A percentile compares a stretch with the other conserved stretches of the same genome.
Evolutionary conservation across 1,139 yeast genomes (phyloP).

Genomic region (Tardiomyces depauwii): DNA sequence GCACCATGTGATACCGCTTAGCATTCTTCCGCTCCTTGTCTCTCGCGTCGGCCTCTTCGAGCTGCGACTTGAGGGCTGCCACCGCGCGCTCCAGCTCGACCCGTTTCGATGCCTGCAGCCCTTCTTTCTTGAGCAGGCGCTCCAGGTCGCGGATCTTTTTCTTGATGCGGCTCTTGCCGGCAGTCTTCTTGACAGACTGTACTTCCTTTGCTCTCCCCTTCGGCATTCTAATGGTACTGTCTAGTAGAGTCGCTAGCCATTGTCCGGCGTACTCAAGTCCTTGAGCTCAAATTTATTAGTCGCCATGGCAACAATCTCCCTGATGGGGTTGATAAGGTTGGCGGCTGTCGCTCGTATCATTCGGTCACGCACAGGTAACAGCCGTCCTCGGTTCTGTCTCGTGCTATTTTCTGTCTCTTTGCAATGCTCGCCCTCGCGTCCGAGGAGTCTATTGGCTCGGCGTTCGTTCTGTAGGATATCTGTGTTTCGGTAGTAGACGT

Average conservation of each 20-base stretch:
- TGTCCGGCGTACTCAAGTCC: neutral
- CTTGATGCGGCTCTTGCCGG: slow-evolving; percentile 27
- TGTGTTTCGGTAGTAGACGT: too few relatives aligned
- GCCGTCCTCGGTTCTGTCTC: too few relatives aligned
- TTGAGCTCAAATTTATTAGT: neutral
- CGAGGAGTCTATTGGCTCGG: too few relatives aligned
- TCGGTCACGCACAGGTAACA: too few relatives aligned
- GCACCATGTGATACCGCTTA: slow-evolving; percentile 86
- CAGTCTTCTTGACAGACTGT: slow-evolving; percentile 3
- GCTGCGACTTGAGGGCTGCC: slow-evolving; percentile 57
- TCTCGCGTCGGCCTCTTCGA: slow-evolving; percentile 41
- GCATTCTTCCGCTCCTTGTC: slow-evolving; percentile 47
- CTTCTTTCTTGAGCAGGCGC: slow-evolving; percentile 39
- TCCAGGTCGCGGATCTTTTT: slow-evolving; percentile 82
- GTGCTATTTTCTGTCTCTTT: too few relatives aligned
- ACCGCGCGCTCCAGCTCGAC: slow-evolving; percentile 81
- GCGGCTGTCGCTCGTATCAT: too few relatives aligned
- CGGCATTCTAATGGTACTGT: neutral
- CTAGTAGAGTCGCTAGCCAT: neutral
- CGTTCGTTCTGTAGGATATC: too few relatives aligned
- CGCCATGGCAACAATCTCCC: neutral
- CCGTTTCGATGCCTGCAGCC: slow-evolving; percentile 62
- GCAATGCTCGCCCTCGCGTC: too few relatives aligned
- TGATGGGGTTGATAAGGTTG: too few relatives aligned
- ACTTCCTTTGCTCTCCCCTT: neutral